A percentile compares a stretch with the other conserved stretches of the same genome.
Conservation (phyloP, 2,329 filamentous ascomycete species). For the Exophiala xenobiotica region DNA sequence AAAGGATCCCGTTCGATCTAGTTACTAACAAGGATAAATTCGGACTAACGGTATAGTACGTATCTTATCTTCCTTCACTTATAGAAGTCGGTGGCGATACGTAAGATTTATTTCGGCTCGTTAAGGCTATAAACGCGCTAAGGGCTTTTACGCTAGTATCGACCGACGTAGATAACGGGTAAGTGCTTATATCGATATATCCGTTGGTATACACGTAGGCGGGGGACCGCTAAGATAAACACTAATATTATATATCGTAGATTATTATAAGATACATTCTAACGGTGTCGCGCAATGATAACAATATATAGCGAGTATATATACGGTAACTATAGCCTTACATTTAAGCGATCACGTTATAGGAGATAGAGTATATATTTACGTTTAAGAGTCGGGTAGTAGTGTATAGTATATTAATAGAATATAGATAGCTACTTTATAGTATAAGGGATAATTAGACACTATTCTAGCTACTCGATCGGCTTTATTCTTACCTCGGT, state of each 20-base stretch:
- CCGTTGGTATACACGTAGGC: slow-evolving; percentile 40
- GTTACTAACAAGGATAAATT: slow-evolving; percentile 6
- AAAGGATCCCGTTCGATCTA: slow-evolving; percentile 1
- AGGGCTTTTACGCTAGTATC: slow-evolving; percentile 34
- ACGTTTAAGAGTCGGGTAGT: not conserved
- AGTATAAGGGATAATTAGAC: slow-evolving; percentile 1
- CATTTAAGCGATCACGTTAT: slow-evolving; percentile 15
- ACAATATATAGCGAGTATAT: slow-evolving; percentile 6
- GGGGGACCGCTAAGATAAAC: slow-evolving; percentile 31
- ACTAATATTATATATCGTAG: slow-evolving; percentile 30
- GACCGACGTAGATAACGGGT: slow-evolving; percentile 13
- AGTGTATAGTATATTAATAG: slow-evolving; percentile 7
- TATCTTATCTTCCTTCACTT: slow-evolving; percentile 24
- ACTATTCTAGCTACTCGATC: not conserved
- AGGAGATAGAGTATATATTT: slow-evolving; percentile 11
- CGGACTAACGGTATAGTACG: slow-evolving; percentile 20
- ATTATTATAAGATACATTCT: slow-evolving; percentile 23
- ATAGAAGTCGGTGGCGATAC: slow-evolving; percentile 24
- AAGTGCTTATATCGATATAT: slow-evolving; percentile 35
- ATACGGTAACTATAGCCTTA: slow-evolving; percentile 20
- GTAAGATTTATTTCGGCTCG: slow-evolving; percentile 34
- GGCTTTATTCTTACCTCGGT: not conserved
- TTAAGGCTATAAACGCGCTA: slow-evolving; percentile 33
- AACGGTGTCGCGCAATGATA: slow-evolving; percentile 9
- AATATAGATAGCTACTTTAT: slow-evolving; percentile 9